These are phyloP conservation scores for Terana coerulea DNA, from an alignment of 768 basidiomycete species.

Conservation along the genomic window DNA sequence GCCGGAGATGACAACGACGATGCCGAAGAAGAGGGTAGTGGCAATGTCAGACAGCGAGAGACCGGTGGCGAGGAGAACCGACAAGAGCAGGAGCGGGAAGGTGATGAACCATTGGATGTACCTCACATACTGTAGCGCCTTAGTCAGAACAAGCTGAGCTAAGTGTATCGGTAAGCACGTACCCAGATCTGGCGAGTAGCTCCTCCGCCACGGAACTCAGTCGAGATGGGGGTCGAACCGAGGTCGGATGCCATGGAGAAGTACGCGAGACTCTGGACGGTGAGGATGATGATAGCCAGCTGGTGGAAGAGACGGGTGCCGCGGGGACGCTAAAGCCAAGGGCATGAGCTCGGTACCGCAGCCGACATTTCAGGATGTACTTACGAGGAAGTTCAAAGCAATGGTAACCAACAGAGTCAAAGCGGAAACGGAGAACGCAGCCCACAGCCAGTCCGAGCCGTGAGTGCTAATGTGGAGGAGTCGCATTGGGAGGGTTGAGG, in stretches of 20 bases:
- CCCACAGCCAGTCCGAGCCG: conserved; percentile 53
- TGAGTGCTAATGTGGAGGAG: conserved; percentile 37
- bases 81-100: conserved; percentile 46
- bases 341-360: not conserved
- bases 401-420: conserved; percentile 36
- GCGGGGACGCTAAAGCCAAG: conserved; percentile 25
- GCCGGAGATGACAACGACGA: conserved; percentile 39
- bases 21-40: conserved; percentile 38
- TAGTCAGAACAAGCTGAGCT: not conserved
- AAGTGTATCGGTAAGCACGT: conserved; percentile 11
- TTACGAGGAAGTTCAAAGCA: conserved; percentile 33
- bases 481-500: conserved; percentile 33
- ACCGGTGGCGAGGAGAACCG: conserved; percentile 42
- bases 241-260: conserved; percentile 56
- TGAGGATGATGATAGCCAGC: conserved; percentile 42
- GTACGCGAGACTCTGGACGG: conserved; percentile 43
- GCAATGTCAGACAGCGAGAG: conserved; percentile 46
- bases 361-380: conserved; percentile 7
- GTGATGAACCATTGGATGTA: conserved; percentile 54
- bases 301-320: conserved; percentile 49
- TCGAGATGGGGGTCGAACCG: conserved; percentile 41
- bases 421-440: conserved; percentile 49
- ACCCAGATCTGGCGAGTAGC: conserved; percentile 43
- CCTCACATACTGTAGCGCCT: conserved; percentile 37
- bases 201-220: conserved; percentile 38